These are phyloP conservation scores for Suillus alpinus DNA, from an alignment of 768 basidiomycete genomes.

Conservation along the genomic window DNA sequence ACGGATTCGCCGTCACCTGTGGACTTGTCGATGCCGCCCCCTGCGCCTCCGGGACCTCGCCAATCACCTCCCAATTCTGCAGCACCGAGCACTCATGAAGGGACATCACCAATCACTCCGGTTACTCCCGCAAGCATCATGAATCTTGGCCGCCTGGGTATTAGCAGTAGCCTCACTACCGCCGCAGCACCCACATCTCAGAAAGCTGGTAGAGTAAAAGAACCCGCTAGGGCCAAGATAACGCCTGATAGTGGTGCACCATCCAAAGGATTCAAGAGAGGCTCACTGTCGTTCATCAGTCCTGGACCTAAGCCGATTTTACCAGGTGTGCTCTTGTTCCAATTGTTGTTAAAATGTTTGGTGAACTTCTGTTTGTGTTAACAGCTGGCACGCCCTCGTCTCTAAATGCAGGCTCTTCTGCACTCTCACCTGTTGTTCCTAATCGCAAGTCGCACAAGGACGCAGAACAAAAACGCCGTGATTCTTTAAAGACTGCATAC, in stretches of 20 bases:
- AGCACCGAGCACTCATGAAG: not conserved
- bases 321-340: constrained; percentile 47
- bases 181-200: constrained; percentile 27
- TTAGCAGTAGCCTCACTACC: constrained; percentile 38
- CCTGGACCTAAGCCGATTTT: constrained; percentile 69
- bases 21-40: constrained; percentile 86
- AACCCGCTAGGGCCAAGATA: constrained; percentile 25
- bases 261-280: constrained; percentile 26
- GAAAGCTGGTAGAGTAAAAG: constrained; percentile 28
- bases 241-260: constrained; percentile 16
- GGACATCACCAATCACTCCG: constrained; percentile 45
- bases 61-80: constrained; percentile 16
- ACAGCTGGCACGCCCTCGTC: constrained; percentile 34
- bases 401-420: constrained; percentile 21
- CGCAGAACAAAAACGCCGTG: constrained; percentile 95
- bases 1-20: constrained; percentile 81
- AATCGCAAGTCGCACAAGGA: constrained; percentile 90
- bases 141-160: constrained; percentile 72
- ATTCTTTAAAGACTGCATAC: constrained; percentile 93
- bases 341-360: not conserved
- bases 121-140: constrained; percentile 92
- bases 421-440: constrained; percentile 36
- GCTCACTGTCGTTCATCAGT: constrained; percentile 37
- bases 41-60: constrained; percentile 48
- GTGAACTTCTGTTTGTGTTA: constrained; percentile 7